phyloP scores from a whole-genome alignment of 805 yeast species.

The Yarrowia yakushimensis region DNA sequence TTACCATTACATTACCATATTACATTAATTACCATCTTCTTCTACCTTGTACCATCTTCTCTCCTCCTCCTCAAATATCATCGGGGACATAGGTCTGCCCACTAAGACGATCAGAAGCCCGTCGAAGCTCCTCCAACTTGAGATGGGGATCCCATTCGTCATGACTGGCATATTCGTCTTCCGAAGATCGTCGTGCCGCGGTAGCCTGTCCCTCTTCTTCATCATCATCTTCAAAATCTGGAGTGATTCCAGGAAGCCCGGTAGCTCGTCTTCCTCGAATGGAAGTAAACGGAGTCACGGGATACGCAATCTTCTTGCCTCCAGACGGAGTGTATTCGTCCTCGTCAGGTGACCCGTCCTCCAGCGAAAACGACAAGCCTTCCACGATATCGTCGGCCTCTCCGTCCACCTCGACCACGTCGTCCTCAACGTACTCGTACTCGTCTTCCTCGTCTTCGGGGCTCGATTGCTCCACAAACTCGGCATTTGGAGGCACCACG shows the following conservation, averaged over 20 bases:
- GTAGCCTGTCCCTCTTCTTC: background rate
- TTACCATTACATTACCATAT: background rate
- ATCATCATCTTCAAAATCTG: constrained; percentile 10
- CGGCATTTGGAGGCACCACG: background rate
- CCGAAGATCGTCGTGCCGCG: background rate
- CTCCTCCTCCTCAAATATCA: background rate
- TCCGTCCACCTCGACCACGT: background rate
- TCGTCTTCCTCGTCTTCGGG: background rate
- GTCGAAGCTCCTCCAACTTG: constrained; percentile 9
- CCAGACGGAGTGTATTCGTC: background rate
- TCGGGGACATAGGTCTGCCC: background rate
- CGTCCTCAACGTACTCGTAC: constrained; percentile 14
- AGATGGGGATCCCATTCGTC: constrained; percentile 12
- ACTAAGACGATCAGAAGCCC: background rate
- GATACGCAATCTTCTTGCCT: background rate
- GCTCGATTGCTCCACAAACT: background rate
- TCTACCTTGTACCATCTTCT: too few species aligned
- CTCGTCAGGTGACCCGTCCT: background rate
- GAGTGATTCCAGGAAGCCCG: background rate
- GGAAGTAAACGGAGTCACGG: constrained; percentile 18
- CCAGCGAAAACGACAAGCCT: background rate
- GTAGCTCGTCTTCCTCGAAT: constrained; percentile 11
- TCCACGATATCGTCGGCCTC: background rate
- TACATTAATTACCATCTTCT: too few species aligned
- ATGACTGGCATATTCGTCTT: background rate